A percentile compares a stretch with the other conserved stretches of the same genome.
phyloP scores from a whole-genome alignment of 1,284 basidiomycete species.

The Malassezia equina region DNA sequence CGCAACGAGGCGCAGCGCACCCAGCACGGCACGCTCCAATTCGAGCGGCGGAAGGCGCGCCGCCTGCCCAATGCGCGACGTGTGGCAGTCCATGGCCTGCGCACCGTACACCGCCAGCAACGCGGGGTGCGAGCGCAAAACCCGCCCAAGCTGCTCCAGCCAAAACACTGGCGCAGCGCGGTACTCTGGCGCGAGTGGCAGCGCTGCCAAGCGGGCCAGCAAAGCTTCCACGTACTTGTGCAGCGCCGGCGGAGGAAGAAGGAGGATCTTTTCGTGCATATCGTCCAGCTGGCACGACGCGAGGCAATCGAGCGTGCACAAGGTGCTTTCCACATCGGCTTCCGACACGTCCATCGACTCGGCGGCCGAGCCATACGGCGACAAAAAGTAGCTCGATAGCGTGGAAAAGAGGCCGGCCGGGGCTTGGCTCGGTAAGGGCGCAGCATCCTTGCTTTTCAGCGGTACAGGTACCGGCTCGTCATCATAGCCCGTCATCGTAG shows the following conservation, averaged over 20 bases:
- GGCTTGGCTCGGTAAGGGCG: slow-evolving; percentile 76
- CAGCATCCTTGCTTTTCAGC: slow-evolving; percentile 46
- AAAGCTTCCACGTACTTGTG: slow-evolving; percentile 52
- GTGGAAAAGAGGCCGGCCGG: slow-evolving; percentile 82
- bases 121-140: slow-evolving; percentile 55
- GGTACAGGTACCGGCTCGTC: slow-evolving; percentile 20
- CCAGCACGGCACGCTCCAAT: slow-evolving; percentile 88
- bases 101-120: slow-evolving; percentile 83
- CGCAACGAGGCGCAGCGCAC: slow-evolving; percentile 25
- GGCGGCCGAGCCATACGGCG: slow-evolving; percentile 71
- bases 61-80: slow-evolving; percentile 65
- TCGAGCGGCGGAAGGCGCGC: slow-evolving; percentile 75
- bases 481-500: slow-evolving; percentile 67
- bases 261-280: slow-evolving; percentile 84
- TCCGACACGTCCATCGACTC: slow-evolving; percentile 63
- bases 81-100: slow-evolving; percentile 80
- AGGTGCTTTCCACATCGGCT: slow-evolving; percentile 80
- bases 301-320: slow-evolving; percentile 91
- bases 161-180: slow-evolving; percentile 89
- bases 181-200: slow-evolving; percentile 55
- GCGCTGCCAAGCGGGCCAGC: slow-evolving; percentile 50
- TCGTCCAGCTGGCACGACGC: slow-evolving; percentile 86
- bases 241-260: slow-evolving; percentile 55
- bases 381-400: slow-evolving; percentile 89
- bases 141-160: slow-evolving; percentile 83